Evolutionary conservation across 805 yeast genomes (phyloP), one percentile per base, ranked within the genome.

Genomic region (Candida ipomoeae): DNA sequence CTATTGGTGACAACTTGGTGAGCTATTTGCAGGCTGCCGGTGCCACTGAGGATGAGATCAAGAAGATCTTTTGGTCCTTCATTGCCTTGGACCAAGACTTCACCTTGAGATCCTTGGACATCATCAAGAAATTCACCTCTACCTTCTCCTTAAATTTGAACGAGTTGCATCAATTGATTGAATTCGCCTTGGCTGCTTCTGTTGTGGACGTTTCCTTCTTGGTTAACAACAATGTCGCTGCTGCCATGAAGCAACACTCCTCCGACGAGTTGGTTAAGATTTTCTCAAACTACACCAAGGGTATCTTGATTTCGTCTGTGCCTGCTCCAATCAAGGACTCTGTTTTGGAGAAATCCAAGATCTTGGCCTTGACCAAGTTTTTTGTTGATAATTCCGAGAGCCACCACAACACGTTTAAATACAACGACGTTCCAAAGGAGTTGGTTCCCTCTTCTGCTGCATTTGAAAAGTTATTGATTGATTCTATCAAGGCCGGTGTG

Each of bases 401-500:
- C 41, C 60, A 58, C 42, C 59, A 61, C 56, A 64, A 60, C 51
- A 48, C 59, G 26, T 72, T 70, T 61, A 62, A 63, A 45, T 73
- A 71, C 60, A 57, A 54, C 42, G 77, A 73, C 43, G 64, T 74
- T 39, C 73, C 77, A 31, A 51, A 57, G 32, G 62, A 52, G 17
- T 62, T 66, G 50, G 62, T 63, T 13, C 53, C 64, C 3, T 58
- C 68, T 8, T 49, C 67, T 14, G 52, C 59, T 35, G 74, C 70
- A 45, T 67, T 73, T 43, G 78, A 74, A 59, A 60, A 65, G 41
- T 64, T 73, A 51, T 61, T 74, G 54, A 67, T 74, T 38, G 70
- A 69, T 55, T 65, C 76, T 36, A 73, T 74, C 54, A 72, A 71
- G 58, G 64, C 71, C n/a, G 74, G 73, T 40, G 71, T 74, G 46